Base-by-base conservation (phyloP, 345 rosid species). In the Streptanthus diversifolius region DNA sequence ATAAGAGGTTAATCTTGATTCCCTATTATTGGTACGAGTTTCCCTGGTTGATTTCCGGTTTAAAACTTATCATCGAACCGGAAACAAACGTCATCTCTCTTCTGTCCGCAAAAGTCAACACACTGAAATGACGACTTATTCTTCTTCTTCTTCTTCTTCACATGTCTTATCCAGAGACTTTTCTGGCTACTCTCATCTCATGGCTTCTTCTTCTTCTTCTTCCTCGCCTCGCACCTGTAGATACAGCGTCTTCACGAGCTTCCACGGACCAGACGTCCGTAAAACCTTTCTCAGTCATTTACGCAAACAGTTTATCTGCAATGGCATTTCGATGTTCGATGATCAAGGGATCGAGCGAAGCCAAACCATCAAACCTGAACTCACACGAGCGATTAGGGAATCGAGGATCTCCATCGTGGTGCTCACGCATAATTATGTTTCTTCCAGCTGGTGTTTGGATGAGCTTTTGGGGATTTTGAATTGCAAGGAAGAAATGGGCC, bases 361-460 rank as follows among this genome's bases (percentile, higher is more conserved):
- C 5, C 15, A 60, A 5, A 64, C 29, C 1, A 75, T 67, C 13
- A 21, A 21, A 1, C 60, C 21, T 11, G 33, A 30, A 5, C 52
- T 76, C 39, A 8, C 37, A 0, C 13, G 11, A 17, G 76, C 66
- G 29, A 70, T 76, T 0, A 67, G 12, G 6, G 53, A 33, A 43
- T 76, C 80, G 1, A 70, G 19, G 32, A 27, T 76, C 63, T 63
- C 71, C 0, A 35, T 76, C 4, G 48, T 76, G 24, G 53, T 76
- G 17, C 60, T 76, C 14, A 43, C 79, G 1, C 17, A 36, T 3
- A 15, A 54, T 5, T 70, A 53, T 6, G 80, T 53, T 15, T 69
- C 80, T 0, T 76, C 75, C 1, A 17, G 63, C 2, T 76, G 80
- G 75, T 76, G 76, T 25, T 21, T 76, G 61, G 71, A 63, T 5